Conservation (phyloP, 768 basidiomycete species). For the Leccinum barrowsii region DNA sequence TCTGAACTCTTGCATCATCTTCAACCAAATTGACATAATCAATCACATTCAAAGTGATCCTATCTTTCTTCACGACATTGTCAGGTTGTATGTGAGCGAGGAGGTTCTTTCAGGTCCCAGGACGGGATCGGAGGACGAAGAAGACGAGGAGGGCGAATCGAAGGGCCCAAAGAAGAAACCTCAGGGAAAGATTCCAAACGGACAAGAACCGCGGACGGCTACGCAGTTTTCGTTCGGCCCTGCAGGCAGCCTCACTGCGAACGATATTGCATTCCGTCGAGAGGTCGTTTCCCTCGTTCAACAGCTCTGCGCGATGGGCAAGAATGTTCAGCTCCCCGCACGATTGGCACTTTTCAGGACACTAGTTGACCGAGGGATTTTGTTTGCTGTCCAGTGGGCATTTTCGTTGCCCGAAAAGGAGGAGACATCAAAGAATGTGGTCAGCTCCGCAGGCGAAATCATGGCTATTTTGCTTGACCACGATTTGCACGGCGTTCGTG, state of each 20-base stretch:
- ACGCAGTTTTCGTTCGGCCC: constrained; percentile 52
- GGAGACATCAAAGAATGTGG: constrained; percentile 48
- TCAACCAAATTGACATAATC: constrained; percentile 99
- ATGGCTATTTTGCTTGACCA: constrained; percentile 85
- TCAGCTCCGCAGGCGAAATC: constrained; percentile 83
- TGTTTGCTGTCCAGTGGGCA: constrained; percentile 93
- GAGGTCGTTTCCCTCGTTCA: constrained; percentile 88
- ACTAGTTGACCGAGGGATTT: constrained; percentile 82
- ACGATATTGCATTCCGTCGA: constrained; percentile 54
- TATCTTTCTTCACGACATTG: constrained; percentile 72
- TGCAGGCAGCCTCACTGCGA: constrained; percentile 51
- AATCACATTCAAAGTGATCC: constrained; percentile 79
- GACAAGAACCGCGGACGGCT: constrained; percentile 24
- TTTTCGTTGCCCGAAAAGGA: constrained; percentile 65
- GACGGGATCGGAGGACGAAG: constrained; percentile 28
- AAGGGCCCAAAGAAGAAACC: constrained; percentile 38
- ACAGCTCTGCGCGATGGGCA: constrained; percentile 92
- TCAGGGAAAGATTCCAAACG: constrained; percentile 35
- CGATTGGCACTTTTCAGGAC: constrained; percentile 83
- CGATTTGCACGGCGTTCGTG: constrained; percentile 81
- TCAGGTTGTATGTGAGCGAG: constrained; percentile 71
- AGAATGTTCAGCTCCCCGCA: constrained; percentile 88
- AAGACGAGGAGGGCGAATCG: constrained; percentile 20
- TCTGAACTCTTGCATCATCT: constrained; percentile 95
- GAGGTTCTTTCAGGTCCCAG: constrained; percentile 50